Evolutionary conservation across 495 filamentous ascomycete genomes (phyloP), one percentile per base, ranked within the genome.

Genomic region (Daldinia loculata): DNA sequence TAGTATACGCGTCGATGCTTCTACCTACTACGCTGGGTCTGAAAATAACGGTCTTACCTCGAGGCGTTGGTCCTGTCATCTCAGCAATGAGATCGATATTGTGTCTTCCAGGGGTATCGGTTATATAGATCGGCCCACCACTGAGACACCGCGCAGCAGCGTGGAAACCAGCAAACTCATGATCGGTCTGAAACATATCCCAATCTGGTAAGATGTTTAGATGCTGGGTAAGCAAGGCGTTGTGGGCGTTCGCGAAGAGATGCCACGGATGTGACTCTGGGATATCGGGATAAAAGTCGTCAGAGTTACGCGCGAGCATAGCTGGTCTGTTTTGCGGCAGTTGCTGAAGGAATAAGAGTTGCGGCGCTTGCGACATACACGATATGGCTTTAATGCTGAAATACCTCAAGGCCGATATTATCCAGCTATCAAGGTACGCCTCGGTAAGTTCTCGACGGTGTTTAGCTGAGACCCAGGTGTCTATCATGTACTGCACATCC

Each of bases 111-210:
- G 94, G 95, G 11, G 87, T 85, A 74, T 99, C 95, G 3, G 95
- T 98, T 73, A 99, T 92, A 66, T 94, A 97, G 41, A 99, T 89
- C 0, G 95, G 95, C 2, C 95, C 95, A 1, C 95, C 95, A 56
- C 89, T 92, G 9, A 99, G 87, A 78, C 93, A 97, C 15, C 95
- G 86, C 11, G 93, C 94, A 11, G 95, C 93, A 30, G 92, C 95
- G 59, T 99, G 95, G 79, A 94, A 95, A 0, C 84, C 85, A 1
- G 89, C 89, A 71, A 91, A 95, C 2, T 86, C 81, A 74, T 95
- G 92, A 15, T 79, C 77, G 1, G 95, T 97, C 76, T 99, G 95
- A 78, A 99, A 99, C 95, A 99, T 98, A 79, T 98, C 95, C 95
- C 95, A 99, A 79, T 99, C 95, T 0, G 94, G 94, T 2, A 86